Evolutionary conservation across 169 alveolate genomes (phyloP), one percentile per base, ranked within the genome.

Genomic region (Plasmodium vinckei): DNA sequence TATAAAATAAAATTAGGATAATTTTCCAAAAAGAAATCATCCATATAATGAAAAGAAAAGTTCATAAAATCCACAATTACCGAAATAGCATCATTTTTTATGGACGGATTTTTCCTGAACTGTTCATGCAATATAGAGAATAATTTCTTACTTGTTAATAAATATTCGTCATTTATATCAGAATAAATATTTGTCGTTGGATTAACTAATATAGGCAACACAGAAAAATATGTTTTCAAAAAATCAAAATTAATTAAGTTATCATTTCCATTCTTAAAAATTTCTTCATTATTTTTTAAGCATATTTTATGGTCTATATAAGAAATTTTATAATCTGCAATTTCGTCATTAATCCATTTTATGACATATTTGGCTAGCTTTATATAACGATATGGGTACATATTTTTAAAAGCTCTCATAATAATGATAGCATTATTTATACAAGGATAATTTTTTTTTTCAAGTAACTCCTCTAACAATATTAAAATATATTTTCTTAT

Each of bases 301-400:
- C 12, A 21, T 12, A 23, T 27, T 27, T 27, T 27, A 27, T 27
- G 39, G 39, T 27, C 39, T 27, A 3, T 27, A 27, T 27, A 27
- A 27, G 39, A 27, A 27, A 27, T 27, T 27, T 27, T 3, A 27
- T 27, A 1, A 2, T n/a, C n/a, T 56, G 10, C 17, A 10, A 54
- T 6, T 17, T 33, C 12, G 9, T 51, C 39, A 44, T 9, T 7
- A 42, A 72, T 57, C 12, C 13, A 13, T 5, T 44, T 57, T 15
- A 72, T 67, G 53, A 49, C 27, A 4, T 17, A 65, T 15, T 67
- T 69, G 25, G 65, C 27, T 59, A 82, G 68, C n/a, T 19, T 54
- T 59, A 47, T 49, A 23, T 82, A 67, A 0, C 90, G 54, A 70
- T 82, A 67, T 9, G 90, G 90, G 23, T 67, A 67, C 90, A 82